phyloP scores from a whole-genome alignment of 2,329 filamentous ascomycete genomes.

The Colletotrichum limetticola region DNA sequence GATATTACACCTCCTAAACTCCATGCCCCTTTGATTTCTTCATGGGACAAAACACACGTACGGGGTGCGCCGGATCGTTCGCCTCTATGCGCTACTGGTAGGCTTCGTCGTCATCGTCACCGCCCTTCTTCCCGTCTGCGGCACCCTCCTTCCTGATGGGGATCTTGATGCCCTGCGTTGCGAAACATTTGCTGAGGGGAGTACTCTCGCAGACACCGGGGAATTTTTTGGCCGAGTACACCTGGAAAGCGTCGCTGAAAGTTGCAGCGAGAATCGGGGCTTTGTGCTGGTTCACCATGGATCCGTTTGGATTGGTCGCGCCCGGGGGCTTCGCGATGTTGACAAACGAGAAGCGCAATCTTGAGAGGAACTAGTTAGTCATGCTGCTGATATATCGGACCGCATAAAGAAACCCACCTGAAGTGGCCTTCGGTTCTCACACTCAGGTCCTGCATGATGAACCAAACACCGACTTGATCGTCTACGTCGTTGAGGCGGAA shows the following conservation, averaged over 20 bases:
- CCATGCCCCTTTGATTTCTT: neutral
- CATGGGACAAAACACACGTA: neutral
- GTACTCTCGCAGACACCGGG: conserved; percentile 97
- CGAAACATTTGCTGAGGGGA: conserved; percentile 89
- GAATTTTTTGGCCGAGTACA: conserved; percentile 98
- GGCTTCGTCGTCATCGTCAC: conserved; percentile 62
- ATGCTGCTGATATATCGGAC: neutral
- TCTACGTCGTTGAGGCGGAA: conserved; percentile 83
- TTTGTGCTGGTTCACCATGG: conserved; percentile 75
- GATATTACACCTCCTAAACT: neutral
- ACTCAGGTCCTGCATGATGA: conserved; percentile 93
- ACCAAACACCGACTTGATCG: conserved; percentile 92
- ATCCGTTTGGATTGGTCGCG: conserved; percentile 48
- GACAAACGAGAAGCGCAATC: conserved; percentile 79
- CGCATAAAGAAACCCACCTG: conserved; percentile 67
- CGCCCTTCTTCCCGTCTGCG: conserved; percentile 58
- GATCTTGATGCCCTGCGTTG: conserved; percentile 94
- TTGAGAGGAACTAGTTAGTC: conserved; percentile 40
- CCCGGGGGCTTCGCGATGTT: conserved; percentile 66
- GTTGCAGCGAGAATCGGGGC: conserved; percentile 85
- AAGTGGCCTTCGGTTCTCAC: conserved; percentile 94
- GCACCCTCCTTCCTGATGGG: conserved; percentile 86
- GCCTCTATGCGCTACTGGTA: neutral
- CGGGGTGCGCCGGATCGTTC: neutral
- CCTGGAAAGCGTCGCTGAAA: conserved; percentile 90